These are phyloP conservation scores for Scheffersomyces insectosa DNA, from an alignment of 1,139 yeast species.

Conservation along the genomic window DNA sequence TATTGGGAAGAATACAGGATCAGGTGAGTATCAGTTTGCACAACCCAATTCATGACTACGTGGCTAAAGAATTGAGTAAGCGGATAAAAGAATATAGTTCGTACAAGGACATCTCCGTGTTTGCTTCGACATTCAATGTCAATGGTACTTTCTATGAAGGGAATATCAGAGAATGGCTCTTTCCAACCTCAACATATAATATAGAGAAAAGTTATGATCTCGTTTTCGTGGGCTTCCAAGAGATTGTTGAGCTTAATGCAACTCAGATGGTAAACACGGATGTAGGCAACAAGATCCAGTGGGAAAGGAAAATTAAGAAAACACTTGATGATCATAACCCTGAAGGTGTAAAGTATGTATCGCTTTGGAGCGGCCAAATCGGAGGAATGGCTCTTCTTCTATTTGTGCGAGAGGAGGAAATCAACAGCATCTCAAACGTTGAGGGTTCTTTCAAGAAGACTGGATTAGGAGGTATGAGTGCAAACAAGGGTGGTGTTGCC, in stretches of 20 bases:
- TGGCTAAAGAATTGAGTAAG: slow-evolving; percentile 54
- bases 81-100: slow-evolving; percentile 51
- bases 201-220: slow-evolving; percentile 54
- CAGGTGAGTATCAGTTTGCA: slow-evolving; percentile 50
- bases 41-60: slow-evolving; percentile 73
- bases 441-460: slow-evolving; percentile 86
- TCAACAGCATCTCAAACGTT: slow-evolving; percentile 58
- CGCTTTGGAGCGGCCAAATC: slow-evolving; percentile 83
- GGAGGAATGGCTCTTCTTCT: slow-evolving; percentile 84
- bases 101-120: slow-evolving; percentile 51
- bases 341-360: slow-evolving; percentile 53
- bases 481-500: slow-evolving; percentile 93
- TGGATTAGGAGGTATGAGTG: slow-evolving; percentile 73
- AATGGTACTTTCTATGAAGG: slow-evolving; percentile 60
- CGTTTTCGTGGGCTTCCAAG: slow-evolving; percentile 85
- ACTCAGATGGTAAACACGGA: slow-evolving; percentile 87
- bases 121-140: slow-evolving; percentile 70
- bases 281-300: slow-evolving; percentile 63
- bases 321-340: slow-evolving; percentile 49
- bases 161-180: slow-evolving; percentile 58
- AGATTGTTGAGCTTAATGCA: slow-evolving; percentile 87
- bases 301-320: slow-evolving; percentile 73
- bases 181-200: slow-evolving; percentile 35
- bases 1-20: slow-evolving; percentile 50
- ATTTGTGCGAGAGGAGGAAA: slow-evolving; percentile 25